Evolutionary conservation across 2,329 filamentous ascomycete genomes (phyloP), one percentile per base, ranked within the genome.

Genomic region (Stylonectria norvegica): DNA sequence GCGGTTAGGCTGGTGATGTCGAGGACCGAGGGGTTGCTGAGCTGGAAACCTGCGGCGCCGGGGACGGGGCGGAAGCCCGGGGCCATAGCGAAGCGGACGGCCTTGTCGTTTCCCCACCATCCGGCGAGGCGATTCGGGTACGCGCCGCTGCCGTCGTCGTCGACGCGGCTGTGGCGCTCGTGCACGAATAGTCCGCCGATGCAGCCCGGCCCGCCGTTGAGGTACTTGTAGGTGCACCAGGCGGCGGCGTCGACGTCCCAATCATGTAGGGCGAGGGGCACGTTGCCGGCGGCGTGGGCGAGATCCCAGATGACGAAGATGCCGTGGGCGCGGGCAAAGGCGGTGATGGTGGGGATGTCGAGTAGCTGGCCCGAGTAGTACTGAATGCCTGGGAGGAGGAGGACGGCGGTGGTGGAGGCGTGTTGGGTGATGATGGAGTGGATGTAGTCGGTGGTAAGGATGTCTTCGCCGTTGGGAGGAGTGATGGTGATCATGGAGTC

Each of bases 181-280:
- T 93, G 86, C 17, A 94, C 83, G 56, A 89, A 94, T 1, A 85
- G 66, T 0, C 83, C 86, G 6, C 79, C 86, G 48, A 90, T 91
- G 10, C 80, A 76, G 4, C 88, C 88, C 0, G 88, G 86, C 0
- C 88, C 88, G 32, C 81, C 78, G 58, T 91, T 93, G 55, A 93
- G 73, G 64, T 94, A 94, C 66, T 94, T 94, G 70, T 93, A 94
- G 34, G 79, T 88, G 61, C 88, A 94, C 88, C 88, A 94, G 19
- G 76, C 84, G 11, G 88, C 87, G 55, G 91, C 91, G 62, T 94
- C 88, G 32, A 91, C 86, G 48, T 85, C 74, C 87, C 88, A 93
- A 49, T 88, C 84, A 62, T 93, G 87, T 20, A 94, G 71, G 29
- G 72, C 64, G 17, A 94, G 64, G 10, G 82, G 78, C 2, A 90